A percentile compares a stretch with the other conserved stretches of the same genome.
Conservation (phyloP, 108 stramenopile genomes). For the Nitzschia sp. region DNA sequence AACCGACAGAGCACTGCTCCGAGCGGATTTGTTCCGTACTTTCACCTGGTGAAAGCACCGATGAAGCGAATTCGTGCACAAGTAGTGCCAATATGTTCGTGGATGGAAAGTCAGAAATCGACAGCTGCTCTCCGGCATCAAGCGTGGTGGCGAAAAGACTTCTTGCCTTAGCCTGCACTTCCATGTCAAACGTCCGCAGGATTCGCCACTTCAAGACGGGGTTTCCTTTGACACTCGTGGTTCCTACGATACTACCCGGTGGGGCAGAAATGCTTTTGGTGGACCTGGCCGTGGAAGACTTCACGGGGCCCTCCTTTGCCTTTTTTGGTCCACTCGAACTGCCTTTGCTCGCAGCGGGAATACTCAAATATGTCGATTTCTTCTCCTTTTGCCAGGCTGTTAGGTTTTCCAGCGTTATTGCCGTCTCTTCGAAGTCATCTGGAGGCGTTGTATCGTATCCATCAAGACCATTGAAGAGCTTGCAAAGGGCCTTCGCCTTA, state of each 20-base stretch:
- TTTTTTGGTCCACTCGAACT: neutral
- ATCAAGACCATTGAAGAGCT: constrained; percentile 57
- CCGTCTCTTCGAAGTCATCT: constrained; percentile 39
- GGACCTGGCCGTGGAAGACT: neutral
- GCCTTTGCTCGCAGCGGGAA: neutral
- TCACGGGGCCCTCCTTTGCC: neutral
- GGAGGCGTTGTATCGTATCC: constrained; percentile 46
- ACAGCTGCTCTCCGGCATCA: neutral
- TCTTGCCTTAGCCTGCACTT: neutral
- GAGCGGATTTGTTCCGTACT: neutral
- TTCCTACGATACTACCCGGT: too few species aligned
- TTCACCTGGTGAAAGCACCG: neutral
- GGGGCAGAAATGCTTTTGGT: too few species aligned
- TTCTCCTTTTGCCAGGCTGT: constrained; percentile 13
- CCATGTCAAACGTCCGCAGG: constrained; percentile 2
- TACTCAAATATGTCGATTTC: neutral
- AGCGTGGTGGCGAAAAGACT: constrained; percentile 28
- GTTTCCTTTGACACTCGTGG: neutral
- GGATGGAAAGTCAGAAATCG: constrained; percentile 20
- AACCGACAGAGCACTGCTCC: neutral
- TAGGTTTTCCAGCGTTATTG: constrained; percentile 28
- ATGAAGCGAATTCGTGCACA: neutral
- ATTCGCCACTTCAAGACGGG: neutral
- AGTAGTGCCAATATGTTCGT: constrained; percentile 38
- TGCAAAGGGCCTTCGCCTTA: constrained; percentile 45